phyloP scores from a whole-genome alignment of 2,329 filamentous ascomycete genomes.

The Cladorrhinum sp. region DNA sequence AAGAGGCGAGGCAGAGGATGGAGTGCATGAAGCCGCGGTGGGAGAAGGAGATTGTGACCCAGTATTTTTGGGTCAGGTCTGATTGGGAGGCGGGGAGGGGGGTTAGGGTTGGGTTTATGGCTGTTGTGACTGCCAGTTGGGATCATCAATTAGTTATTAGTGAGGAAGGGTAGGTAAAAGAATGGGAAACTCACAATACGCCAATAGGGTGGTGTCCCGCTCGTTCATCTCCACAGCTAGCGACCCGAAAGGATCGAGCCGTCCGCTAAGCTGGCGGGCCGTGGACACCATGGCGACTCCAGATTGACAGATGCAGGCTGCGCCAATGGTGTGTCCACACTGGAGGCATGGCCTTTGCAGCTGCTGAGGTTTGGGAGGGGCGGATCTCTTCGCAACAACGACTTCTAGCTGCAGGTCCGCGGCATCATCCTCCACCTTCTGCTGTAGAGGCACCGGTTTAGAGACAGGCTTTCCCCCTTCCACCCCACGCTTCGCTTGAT shows the following conservation, averaged over 20 bases:
- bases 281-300: background rate
- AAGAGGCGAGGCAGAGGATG: constrained; percentile 9
- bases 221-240: background rate
- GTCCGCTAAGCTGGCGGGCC: background rate
- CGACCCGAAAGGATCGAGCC: constrained; percentile 2
- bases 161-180: no score
- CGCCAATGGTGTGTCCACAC: background rate
- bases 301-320: background rate
- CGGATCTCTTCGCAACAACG: background rate
- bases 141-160: no score
- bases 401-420: background rate
- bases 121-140: background rate
- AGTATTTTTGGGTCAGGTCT: constrained; percentile 9
- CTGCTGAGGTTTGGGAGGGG: background rate
- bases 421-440: background rate
- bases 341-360: background rate
- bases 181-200: constrained; percentile 10
- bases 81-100: background rate
- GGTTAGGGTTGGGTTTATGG: constrained; percentile 2
- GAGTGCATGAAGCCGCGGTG: constrained; percentile 11
- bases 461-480: background rate
- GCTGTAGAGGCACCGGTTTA: background rate
- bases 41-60: constrained; percentile 9
- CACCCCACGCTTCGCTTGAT: background rate
- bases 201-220: constrained; percentile 1